Evolutionary conservation across 2,329 filamentous ascomycete genomes (phyloP).

Genomic region (Ophiostoma angusticollis): DNA sequence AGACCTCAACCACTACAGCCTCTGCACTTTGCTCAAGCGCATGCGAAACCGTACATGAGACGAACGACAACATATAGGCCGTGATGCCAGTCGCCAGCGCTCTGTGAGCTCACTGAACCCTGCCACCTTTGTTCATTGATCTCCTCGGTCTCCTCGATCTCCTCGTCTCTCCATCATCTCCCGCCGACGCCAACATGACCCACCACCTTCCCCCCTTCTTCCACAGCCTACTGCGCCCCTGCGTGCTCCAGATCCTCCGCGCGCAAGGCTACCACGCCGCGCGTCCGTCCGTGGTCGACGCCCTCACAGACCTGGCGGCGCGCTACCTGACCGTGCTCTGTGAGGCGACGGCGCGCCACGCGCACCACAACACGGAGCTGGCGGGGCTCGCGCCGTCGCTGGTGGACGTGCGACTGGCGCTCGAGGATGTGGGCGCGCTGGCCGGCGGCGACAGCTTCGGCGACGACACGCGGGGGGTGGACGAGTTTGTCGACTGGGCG

Average conservation of each 20-base stretch:
- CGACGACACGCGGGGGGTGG: slow-evolving; percentile 63
- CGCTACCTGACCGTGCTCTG: slow-evolving; percentile 69
- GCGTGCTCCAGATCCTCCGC: slow-evolving; percentile 80
- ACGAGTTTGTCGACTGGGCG: slow-evolving; percentile 71
- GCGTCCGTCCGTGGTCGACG: slow-evolving; percentile 70
- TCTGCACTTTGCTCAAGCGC: too few relatives aligned
- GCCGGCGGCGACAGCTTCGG: slow-evolving; percentile 56
- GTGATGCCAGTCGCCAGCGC: too few relatives aligned
- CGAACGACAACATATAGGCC: too few relatives aligned
- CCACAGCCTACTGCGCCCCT: slow-evolving; percentile 73
- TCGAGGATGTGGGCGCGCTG: slow-evolving; percentile 69
- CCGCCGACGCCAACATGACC: slow-evolving; percentile 30
- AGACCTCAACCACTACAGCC: too few relatives aligned
- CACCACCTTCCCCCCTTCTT: slow-evolving; percentile 36
- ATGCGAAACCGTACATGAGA: too few relatives aligned
- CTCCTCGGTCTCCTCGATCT: not conserved
- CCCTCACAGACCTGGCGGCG: slow-evolving; percentile 73
- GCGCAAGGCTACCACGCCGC: slow-evolving; percentile 81
- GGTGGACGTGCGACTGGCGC: slow-evolving; percentile 71
- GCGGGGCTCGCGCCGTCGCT: slow-evolving; percentile 51
- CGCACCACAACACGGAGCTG: slow-evolving; percentile 52
- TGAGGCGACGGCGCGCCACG: slow-evolving; percentile 57
- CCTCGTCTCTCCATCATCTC: not conserved
- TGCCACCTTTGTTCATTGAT: not conserved
- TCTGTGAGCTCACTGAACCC: too few relatives aligned